Evolutionary conservation across 2,329 filamentous ascomycete species (phyloP), one percentile per base, ranked within the genome.

Genomic region (Penicillium hesseltinei): DNA sequence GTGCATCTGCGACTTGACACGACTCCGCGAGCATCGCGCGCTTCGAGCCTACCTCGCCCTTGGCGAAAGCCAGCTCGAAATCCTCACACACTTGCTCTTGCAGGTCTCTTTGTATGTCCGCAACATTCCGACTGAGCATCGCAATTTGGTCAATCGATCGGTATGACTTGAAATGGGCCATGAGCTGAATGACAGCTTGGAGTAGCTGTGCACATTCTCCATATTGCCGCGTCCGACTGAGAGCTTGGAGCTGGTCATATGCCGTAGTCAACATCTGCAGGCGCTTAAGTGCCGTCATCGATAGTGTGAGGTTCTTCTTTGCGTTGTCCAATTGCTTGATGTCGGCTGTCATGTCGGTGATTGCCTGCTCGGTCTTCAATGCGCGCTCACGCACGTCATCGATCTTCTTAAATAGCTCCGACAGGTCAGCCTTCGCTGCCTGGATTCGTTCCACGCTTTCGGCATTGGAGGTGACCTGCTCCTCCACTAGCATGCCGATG

Each of bases 71-170:
- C 57, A 97, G 84, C 79, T 99, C 94, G 71, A 99, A 99, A 75
- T 99, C 94, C 76, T 97, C 94, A 73, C 94, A 99, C n/a, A 99
- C 89, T 76, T 99, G 94, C 78, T 99, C 94, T 56, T 97, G 79
- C 57, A 99, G 78, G 73, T 97, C 92, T 59, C 92, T 82, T 77
- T 99, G 94, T 62, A 99, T 82, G 67, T 97, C 94, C 6, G 92
- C 89, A 36, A 99, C 94, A 68, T 95, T 96, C 51, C 91, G 87
- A 71, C 91, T 96, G 62, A 99, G 81, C 0, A 90, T 90, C 29
- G 94, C 94, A 71, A 99, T 97, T 81, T 99, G 94, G 72, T 97
- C 93, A 66, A 99, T 97, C 67, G 92, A 96, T 58, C 94, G 83
- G 74, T 97, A 99, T 75, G 91, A 95, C 78, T 96, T 96, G 83